These are phyloP conservation scores for Pythium phragmiticola DNA, from an alignment of 352 stramenopile species.

Conservation along the genomic window DNA sequence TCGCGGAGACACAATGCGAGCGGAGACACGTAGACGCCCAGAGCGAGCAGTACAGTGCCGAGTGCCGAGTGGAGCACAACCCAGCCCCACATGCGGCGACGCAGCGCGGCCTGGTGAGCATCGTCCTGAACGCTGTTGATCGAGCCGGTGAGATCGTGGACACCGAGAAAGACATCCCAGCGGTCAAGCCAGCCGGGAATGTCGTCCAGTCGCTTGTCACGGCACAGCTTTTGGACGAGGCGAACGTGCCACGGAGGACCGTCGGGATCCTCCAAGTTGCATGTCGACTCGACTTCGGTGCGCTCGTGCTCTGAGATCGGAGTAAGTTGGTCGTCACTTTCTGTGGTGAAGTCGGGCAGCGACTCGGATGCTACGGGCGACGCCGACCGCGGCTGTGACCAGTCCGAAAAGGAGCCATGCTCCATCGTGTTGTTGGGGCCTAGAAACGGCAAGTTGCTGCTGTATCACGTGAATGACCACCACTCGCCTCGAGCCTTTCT, in stretches of 20 bases:
- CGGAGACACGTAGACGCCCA: not conserved
- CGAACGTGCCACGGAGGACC: not conserved
- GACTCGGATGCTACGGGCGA: too few species aligned
- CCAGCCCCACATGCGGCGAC: not conserved
- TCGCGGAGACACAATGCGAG: not conserved
- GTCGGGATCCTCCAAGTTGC: not conserved
- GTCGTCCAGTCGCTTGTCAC: not conserved
- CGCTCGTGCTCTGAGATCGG: too few species aligned
- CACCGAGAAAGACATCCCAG: not conserved
- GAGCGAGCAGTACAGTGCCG: not conserved
- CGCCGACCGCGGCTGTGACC: too few species aligned
- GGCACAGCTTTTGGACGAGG: not conserved
- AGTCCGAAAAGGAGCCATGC: too few species aligned
- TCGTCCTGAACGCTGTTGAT: not conserved
- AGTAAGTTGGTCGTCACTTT: too few species aligned
- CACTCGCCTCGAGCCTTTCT: too few species aligned
- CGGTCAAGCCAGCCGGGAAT: constrained; percentile 8
- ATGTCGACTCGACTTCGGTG: not conserved
- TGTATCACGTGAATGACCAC: too few species aligned
- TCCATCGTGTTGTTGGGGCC: too few species aligned
- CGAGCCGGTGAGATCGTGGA: not conserved
- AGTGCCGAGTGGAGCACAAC: not conserved
- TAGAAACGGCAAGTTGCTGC: too few species aligned
- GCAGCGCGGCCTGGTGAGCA: not conserved
- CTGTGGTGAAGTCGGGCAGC: too few species aligned